These are phyloP conservation scores for Hypoxylon sp. DNA, from an alignment of 2,329 filamentous ascomycete genomes.

Conservation along the genomic window DNA sequence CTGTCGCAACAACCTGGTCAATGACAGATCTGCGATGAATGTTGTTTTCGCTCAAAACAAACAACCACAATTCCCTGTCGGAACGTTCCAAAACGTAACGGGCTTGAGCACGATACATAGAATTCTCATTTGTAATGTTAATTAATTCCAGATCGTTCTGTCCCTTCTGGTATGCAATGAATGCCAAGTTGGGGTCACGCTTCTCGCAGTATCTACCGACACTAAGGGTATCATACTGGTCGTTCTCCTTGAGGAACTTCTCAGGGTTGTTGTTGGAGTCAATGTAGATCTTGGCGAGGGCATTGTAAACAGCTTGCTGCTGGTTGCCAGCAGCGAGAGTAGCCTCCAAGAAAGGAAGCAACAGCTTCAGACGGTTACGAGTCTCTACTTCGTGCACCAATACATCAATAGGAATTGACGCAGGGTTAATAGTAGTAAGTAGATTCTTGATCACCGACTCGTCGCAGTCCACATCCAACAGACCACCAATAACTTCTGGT, in stretches of 20 bases:
- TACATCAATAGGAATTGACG: constrained; percentile 92
- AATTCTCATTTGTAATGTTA: constrained; percentile 98
- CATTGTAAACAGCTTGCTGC: constrained; percentile 97
- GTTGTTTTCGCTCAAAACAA: constrained; percentile 96
- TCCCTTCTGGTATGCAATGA: constrained; percentile 95
- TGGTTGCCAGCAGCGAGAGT: constrained; percentile 92
- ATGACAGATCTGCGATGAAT: constrained; percentile 93
- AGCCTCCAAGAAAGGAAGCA: constrained; percentile 95
- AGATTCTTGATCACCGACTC: constrained; percentile 96
- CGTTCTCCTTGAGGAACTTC: constrained; percentile 97
- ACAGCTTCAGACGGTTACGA: constrained; percentile 93
- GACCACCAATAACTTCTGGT: constrained; percentile 90
- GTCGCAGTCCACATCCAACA: constrained; percentile 97
- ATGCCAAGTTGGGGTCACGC: constrained; percentile 94
- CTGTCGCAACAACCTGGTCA: constrained; percentile 95
- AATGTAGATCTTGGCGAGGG: constrained; percentile 98
- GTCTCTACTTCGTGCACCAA: constrained; percentile 95
- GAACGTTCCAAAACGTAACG: constrained; percentile 93
- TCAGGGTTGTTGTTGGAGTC: constrained; percentile 99
- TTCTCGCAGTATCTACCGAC: constrained; percentile 99
- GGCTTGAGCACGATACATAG: constrained; percentile 99
- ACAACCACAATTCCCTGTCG: constrained; percentile 92
- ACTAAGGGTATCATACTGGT: constrained; percentile 91
- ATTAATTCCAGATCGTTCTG: constrained; percentile 98
- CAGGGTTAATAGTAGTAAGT: constrained; percentile 84